Base-by-base conservation (phyloP, 768 basidiomycete genomes). In the Pleurotus salmoneostramineus region DNA sequence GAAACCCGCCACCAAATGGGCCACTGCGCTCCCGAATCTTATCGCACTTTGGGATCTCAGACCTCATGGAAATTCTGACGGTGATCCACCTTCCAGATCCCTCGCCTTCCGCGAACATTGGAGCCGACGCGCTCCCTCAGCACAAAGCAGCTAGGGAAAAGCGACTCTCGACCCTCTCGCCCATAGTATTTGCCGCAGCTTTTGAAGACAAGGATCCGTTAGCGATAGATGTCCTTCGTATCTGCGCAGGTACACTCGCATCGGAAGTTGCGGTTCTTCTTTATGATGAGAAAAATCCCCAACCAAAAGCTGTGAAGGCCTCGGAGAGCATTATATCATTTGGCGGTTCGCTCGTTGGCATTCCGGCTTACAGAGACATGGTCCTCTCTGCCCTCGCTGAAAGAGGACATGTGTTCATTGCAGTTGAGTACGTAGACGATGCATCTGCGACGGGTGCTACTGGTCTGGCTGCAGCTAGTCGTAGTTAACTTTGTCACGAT, bases 121-220 rank as follows among this genome's bases (percentile, higher is more conserved):
- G 47, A n/a, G 44, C 66, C 40, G 63, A 67, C 52, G 59, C 65
- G 17, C 71, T 69, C 4, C 70, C 62, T 5, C 65, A 71, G 44
- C 64, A 72, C 36, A 49, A 46, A 3, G 63, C 80, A 43, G 69
- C 80, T 5, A 80, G 86, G 59, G 90, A 94, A 73, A 87, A 87
- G 63, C 83, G 91, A 1, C 75, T 93, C 10, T 91, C 90, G 3
- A 79, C 82, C 36, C 83, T 93, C 14, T 74, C 85, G 3, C 90
- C 90, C 2, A 69, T 91, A 45, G 88, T 93, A n/a, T 93, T 94
- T 66, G 72, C 78, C 2, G 83, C 88, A 1, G 91, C 89, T 4
- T 91, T 92, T 70, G 78, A 83, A 43, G 79, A 88, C 47, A 68
- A 69, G 12, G 91, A 93, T 64, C 73, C 80, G 40, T 76, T 91